Evolutionary conservation across 2,329 filamentous ascomycete genomes (phyloP), one percentile per base, ranked within the genome.

Genomic region (Cadophora sp.): DNA sequence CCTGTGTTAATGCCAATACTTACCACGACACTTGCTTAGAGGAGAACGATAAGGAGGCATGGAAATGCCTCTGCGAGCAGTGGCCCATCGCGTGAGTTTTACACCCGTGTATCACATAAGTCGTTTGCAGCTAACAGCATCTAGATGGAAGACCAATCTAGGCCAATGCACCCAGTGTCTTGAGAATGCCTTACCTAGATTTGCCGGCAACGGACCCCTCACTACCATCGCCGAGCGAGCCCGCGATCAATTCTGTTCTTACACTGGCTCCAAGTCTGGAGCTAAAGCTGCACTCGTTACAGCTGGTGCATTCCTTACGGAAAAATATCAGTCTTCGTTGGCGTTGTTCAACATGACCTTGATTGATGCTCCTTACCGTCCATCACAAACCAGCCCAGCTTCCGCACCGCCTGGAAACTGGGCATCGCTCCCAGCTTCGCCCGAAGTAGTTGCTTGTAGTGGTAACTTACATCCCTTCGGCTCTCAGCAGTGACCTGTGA

Each of bases 351-450:
- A 53, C 8, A 53, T 53, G 50, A 53, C 50, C 19, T 12, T 53
- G 26, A 29, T 53, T 16, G 50, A 53, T 53, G 50, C 24, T 53
- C 24, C 50, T 1, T 19, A 24, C 29, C 7, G 14, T 16, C 37
- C 12, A 8, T 11, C 37, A 12, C 8, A 11, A 12, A 12, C 37
- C 6, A 14, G 37, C 12, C 37, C 37, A 3, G 37, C 37, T 3
- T 11, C 37, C 3, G 12, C 31, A 5, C 31, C 37, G 12, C 14
- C 24, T 46, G 29, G 46, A 8, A 29, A 7, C 3, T 66, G 64
- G 64, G 46, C 37, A 12, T 53, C 56, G 1, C 56, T 66, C 22
- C 64, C 64, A 7, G 46, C 58, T 27, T 61, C 56, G 24, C 3
- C 26, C 1, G 27, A 62, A 19, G 26, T 62, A 14, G n/a, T 53